Evolutionary conservation across 345 rosid species (phyloP).

Genomic region (Brassica nigra): DNA sequence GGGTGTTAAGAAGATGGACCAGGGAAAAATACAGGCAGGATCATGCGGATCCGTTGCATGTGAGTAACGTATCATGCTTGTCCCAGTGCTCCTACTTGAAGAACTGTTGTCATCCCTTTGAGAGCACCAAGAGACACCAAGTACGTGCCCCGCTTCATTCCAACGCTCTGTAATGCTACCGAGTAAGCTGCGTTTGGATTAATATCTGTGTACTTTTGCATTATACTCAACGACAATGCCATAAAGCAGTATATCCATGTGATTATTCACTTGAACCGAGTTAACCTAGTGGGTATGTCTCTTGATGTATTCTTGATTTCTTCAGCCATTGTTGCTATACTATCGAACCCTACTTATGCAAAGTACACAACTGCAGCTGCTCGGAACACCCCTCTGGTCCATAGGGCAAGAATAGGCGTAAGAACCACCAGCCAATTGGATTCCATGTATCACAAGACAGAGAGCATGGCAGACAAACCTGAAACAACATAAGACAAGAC

Average conservation of each 20-base stretch:
- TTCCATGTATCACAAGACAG: conserved; percentile 93
- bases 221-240: conserved; percentile 47
- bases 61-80: conserved; percentile 73
- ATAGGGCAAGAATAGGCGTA: conserved; percentile 59
- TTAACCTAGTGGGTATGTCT: conserved; percentile 62
- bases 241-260: conserved; percentile 47
- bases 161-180: conserved; percentile 55
- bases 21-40: too few relatives aligned
- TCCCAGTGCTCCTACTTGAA: conserved; percentile 53
- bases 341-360: conserved; percentile 67
- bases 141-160: conserved; percentile 66
- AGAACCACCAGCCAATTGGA: conserved; percentile 74
- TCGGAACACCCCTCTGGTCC: conserved; percentile 50
- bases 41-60: too few relatives aligned
- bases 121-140: conserved; percentile 67
- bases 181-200: conserved; percentile 63
- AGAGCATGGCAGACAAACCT: conserved; percentile 18
- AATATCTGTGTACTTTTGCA: conserved; percentile 54
- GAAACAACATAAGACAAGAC: conserved; percentile 53
- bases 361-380: conserved; percentile 64
- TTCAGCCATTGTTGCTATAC: conserved; percentile 64
- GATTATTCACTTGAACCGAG: conserved; percentile 56
- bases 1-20: too few relatives aligned
- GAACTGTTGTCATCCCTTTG: conserved; percentile 67
- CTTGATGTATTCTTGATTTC: conserved; percentile 56